Conservation (phyloP, 2,329 filamentous ascomycete species). For the Fragosphaeria purpurea region DNA sequence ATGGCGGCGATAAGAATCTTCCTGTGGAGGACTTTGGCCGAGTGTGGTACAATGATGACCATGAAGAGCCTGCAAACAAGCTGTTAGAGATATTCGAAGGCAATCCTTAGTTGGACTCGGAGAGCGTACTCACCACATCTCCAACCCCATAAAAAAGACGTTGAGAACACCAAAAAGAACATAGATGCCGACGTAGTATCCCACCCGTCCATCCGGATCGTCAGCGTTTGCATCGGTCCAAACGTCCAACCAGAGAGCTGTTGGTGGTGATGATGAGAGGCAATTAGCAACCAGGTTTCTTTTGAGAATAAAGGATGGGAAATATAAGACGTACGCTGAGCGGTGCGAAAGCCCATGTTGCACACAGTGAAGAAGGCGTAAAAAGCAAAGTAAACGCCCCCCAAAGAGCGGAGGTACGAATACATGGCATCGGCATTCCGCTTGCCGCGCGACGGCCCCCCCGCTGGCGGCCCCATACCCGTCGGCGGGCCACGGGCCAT, state of each 20-base stretch:
- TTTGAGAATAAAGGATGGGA: not conserved
- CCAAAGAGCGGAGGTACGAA: slow-evolving; percentile 8
- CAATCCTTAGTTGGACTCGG: too few relatives aligned
- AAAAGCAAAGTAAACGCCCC: not conserved
- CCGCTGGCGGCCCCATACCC: not conserved
- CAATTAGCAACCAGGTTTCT: not conserved
- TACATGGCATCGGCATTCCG: slow-evolving; percentile 11
- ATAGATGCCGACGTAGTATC: slow-evolving; percentile 28
- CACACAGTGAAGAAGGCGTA: slow-evolving; percentile 7
- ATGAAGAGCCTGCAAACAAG: slow-evolving; percentile 18
- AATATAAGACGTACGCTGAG: slow-evolving; percentile 13
- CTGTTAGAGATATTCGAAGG: too few relatives aligned
- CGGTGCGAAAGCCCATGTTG: slow-evolving; percentile 6
- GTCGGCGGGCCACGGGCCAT: not conserved
- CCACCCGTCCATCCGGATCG: slow-evolving; percentile 26
- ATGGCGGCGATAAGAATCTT: slow-evolving; percentile 16
- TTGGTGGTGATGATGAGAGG: slow-evolving; percentile 2
- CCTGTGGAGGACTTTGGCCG: slow-evolving; percentile 19
- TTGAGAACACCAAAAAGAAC: slow-evolving; percentile 17
- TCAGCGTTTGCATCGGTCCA: slow-evolving; percentile 32
- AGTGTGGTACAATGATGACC: slow-evolving; percentile 21
- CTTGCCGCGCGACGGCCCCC: slow-evolving; percentile 3
- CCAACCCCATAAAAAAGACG: slow-evolving; percentile 6
- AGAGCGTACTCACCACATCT: slow-evolving; percentile 5
- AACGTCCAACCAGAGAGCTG: slow-evolving; percentile 36